Conservation (phyloP, 2,329 filamentous ascomycete genomes). For the Cucurbitaria berberidis region DNA sequence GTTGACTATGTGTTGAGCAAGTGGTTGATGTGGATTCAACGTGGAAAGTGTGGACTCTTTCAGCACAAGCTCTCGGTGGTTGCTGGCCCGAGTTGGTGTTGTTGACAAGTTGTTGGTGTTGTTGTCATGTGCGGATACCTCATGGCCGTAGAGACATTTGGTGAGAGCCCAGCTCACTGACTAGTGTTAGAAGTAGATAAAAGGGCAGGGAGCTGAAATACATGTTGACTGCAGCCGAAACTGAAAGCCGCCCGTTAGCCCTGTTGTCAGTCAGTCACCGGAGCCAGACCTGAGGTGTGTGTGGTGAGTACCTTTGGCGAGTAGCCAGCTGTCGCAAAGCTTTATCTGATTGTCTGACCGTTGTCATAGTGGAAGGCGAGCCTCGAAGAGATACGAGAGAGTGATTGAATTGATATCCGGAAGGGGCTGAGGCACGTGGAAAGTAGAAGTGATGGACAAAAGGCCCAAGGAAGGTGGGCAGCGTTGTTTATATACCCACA, state of each 20-base stretch:
- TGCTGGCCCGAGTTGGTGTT: too few species aligned
- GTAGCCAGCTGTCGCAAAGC: neutral
- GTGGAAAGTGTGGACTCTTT: too few species aligned
- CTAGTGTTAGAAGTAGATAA: neutral
- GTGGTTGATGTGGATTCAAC: neutral
- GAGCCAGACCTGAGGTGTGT: neutral
- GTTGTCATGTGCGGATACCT: neutral
- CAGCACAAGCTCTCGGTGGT: too few species aligned
- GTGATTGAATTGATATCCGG: neutral
- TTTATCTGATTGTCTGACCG: neutral
- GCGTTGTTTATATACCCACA: slow-evolving; percentile 9
- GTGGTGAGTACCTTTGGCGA: neutral
- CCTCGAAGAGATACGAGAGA: neutral
- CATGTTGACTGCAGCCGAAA: neutral
- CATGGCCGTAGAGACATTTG: neutral
- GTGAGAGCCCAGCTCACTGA: neutral
- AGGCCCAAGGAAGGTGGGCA: neutral
- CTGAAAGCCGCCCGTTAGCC: neutral
- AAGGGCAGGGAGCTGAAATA: neutral
- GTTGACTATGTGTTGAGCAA: neutral
- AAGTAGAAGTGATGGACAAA: slow-evolving; percentile 2
- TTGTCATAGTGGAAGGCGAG: neutral
- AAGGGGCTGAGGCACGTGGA: slow-evolving; percentile 1
- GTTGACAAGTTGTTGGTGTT: neutral
- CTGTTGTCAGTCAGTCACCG: neutral